Percentiles rank a stretch among this genome's conserved stretches.
phyloP scores from a whole-genome alignment of 768 basidiomycete genomes.

The Psilocybe sp. region DNA sequence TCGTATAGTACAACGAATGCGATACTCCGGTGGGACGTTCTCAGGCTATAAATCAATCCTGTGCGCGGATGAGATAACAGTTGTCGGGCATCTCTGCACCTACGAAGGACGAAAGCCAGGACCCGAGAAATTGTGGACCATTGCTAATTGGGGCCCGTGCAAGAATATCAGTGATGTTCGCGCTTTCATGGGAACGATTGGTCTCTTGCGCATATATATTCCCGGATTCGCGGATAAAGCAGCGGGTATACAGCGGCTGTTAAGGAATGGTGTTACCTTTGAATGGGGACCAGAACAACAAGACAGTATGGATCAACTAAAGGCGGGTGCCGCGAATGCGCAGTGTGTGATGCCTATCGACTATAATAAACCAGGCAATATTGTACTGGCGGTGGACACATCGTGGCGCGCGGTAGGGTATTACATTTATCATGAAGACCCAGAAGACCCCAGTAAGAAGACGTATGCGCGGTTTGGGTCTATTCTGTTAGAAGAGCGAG shows the following conservation, averaged over 20 bases:
- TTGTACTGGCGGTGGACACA: slow-evolving; percentile 37
- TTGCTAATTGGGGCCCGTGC: slow-evolving; percentile 23
- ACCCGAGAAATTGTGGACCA: slow-evolving; percentile 13
- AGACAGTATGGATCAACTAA: slow-evolving; percentile 10
- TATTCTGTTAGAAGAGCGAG: slow-evolving; percentile 31
- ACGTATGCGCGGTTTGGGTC: slow-evolving; percentile 34
- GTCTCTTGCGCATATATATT: slow-evolving; percentile 30
- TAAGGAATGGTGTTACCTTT: slow-evolving; percentile 20
- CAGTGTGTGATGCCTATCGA: slow-evolving; percentile 20
- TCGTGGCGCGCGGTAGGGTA: slow-evolving; percentile 32
- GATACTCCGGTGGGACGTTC: no score
- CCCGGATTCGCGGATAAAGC: slow-evolving; percentile 14
- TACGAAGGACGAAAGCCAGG: slow-evolving; percentile 26
- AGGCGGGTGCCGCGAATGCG: slow-evolving; percentile 6
- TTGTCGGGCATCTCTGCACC: no score
- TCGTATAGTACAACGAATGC: no score
- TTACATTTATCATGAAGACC: slow-evolving; percentile 32
- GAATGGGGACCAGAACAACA: slow-evolving; percentile 9
- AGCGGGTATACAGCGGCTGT: slow-evolving; percentile 17
- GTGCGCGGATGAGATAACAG: no score
- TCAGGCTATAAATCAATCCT: slow-evolving; percentile 30
- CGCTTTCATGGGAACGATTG: no score
- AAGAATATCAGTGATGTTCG: no score
- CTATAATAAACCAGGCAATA: slow-evolving; percentile 13
- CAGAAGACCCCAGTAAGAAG: slow-evolving; percentile 12